Percentiles rank a stretch among this genome's conserved stretches.
These are phyloP conservation scores for Paraphaeosphaeria sporulosa DNA, from an alignment of 2,329 filamentous ascomycete genomes.

Conservation along the genomic window DNA sequence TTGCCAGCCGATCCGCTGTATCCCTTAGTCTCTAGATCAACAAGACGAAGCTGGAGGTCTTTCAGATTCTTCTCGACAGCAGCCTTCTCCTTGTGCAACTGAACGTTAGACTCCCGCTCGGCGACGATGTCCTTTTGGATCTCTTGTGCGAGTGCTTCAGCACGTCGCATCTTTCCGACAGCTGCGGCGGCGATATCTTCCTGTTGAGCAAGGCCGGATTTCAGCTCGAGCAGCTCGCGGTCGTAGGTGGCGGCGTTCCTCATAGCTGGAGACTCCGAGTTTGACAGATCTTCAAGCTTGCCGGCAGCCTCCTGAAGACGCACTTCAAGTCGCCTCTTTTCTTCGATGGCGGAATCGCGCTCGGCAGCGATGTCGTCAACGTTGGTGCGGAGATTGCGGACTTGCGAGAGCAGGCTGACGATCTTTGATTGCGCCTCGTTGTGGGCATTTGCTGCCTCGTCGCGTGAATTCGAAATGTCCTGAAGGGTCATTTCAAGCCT, in stretches of 20 bases:
- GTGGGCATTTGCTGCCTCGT: constrained; percentile 91
- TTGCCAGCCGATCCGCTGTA: constrained; percentile 88
- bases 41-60: constrained; percentile 85
- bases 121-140: constrained; percentile 90
- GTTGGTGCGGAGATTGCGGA: constrained; percentile 80
- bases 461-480: constrained; percentile 87
- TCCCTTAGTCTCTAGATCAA: constrained; percentile 96
- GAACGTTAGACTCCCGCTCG: constrained; percentile 82
- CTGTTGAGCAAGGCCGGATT: constrained; percentile 86
- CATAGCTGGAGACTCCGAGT: constrained; percentile 84
- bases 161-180: constrained; percentile 95
- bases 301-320: constrained; percentile 87
- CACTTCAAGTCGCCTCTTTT: constrained; percentile 88
- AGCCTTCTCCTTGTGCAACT: constrained; percentile 89
- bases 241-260: constrained; percentile 90
- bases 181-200: constrained; percentile 92
- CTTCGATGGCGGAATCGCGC: constrained; percentile 81
- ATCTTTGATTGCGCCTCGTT: constrained; percentile 95
- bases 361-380: constrained; percentile 88
- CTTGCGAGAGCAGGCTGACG: constrained; percentile 87
- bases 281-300: constrained; percentile 85
- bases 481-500: constrained; percentile 88
- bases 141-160: constrained; percentile 85
- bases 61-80: constrained; percentile 87
- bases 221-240: constrained; percentile 87